Evolutionary conservation across 1,284 basidiomycete genomes (phyloP), one percentile per base, ranked within the genome.

Genomic region (Mycosarcoma maydis): DNA sequence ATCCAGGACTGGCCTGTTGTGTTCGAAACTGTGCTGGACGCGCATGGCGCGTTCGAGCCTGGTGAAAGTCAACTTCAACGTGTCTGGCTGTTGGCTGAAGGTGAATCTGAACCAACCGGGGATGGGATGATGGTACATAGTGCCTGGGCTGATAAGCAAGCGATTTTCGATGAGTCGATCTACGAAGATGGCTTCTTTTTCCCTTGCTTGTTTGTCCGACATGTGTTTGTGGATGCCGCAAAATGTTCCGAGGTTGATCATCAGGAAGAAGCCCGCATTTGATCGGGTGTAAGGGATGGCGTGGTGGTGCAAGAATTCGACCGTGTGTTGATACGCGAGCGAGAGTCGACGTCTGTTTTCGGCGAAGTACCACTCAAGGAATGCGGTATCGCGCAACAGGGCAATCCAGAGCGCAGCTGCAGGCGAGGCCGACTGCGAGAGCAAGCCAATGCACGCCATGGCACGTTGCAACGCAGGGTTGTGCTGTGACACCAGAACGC

Each of bases 71-170:
- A 56, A 32, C 39, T 52, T 52, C n/a, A 77, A 48, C 34, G 74
- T 60, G 5, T 43, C 17, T 1, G 72, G 68, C 7, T 59, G 41
- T 29, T 71, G 40, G 5, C 52, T 68, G 30, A 76, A 77, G n/a
- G 74, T 75, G 17, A 75, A 54, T 19, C 74, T 45, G 30, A 66
- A 76, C 56, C 53, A 72, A 7, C 76, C 76, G 6, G 69, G 37
- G 6, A 38, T 54, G 2, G 70, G 56, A 20, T 71, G 64, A 32
- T 78, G 72, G 49, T 78, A 78, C 41, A 65, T 59, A 9, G 46
- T 45, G 2, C 76, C 76, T 5, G 76, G 76, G 2, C 66, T 70
- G 1, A 78, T 36, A 22, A 68, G 57, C 17, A 78, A 49, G 1
- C 61, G 44, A 2, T 34, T 19, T 8, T 72, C 50, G n/a, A 77